Conservation (phyloP, 805 yeast genomes). For the Yarrowia sp. region DNA sequence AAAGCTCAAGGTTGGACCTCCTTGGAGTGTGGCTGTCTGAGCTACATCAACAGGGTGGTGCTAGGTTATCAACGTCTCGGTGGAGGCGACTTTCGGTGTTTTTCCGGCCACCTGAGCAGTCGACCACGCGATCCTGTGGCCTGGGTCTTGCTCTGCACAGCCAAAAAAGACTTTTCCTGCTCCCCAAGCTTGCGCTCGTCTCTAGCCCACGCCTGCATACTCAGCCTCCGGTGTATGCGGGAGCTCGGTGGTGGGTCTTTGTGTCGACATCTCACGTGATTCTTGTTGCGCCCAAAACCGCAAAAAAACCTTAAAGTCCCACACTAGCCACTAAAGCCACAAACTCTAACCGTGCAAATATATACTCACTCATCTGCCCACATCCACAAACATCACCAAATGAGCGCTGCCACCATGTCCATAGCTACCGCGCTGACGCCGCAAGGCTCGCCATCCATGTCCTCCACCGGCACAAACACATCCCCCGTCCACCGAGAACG, state of each 20-base stretch:
- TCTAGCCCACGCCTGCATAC: conserved; percentile 6
- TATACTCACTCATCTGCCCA: conserved; percentile 6
- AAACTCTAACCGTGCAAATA: conserved; percentile 18
- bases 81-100: no score
- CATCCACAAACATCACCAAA: not conserved
- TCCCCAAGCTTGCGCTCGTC: conserved; percentile 2
- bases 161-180: not conserved
- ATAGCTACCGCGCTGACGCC: conserved; percentile 24
- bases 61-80: no score
- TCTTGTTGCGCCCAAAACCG: not conserved
- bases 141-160: no score
- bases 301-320: not conserved
- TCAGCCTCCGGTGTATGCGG: not conserved
- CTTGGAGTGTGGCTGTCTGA: conserved; percentile 9
- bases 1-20: not conserved
- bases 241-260: not conserved
- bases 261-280: conserved; percentile 27
- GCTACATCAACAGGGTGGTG: not conserved
- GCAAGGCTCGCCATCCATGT: conserved; percentile 14
- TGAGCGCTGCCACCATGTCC: conserved; percentile 25
- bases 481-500: conserved; percentile 11
- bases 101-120: no score
- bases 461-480: conserved; percentile 18
- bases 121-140: no score
- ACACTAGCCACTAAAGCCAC: conserved; percentile 25